Percentiles rank a stretch among this genome's conserved stretches.
Evolutionary conservation across 805 yeast species (phyloP).

Genomic region (Zygotorulaspora florentina): DNA sequence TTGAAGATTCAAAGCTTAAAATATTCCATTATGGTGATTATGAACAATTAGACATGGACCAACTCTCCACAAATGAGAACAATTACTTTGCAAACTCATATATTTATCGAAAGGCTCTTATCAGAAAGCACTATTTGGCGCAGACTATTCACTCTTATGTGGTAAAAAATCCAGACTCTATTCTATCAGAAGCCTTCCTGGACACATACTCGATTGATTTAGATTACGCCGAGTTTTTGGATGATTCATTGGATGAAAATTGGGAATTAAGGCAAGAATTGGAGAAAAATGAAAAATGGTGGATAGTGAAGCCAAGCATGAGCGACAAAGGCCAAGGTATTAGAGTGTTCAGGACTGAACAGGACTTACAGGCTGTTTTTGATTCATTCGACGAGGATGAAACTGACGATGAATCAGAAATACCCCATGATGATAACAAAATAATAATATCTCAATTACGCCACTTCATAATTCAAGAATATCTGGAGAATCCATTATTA

Average conservation of each 20-base stretch:
- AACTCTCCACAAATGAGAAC: constrained; percentile 32
- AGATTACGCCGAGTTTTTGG: constrained; percentile 93
- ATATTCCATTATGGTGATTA: constrained; percentile 83
- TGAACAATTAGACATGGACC: constrained; percentile 80
- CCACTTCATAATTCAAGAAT: constrained; percentile 87
- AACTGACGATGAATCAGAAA: constrained; percentile 42
- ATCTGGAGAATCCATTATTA: constrained; percentile 64
- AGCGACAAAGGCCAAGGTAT: constrained; percentile 97
- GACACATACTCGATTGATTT: constrained; percentile 76
- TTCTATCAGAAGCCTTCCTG: constrained; percentile 60
- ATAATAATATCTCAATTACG: constrained; percentile 82
- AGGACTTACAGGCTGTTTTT: constrained; percentile 77
- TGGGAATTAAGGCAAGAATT: constrained; percentile 83
- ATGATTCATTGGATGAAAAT: constrained; percentile 88
- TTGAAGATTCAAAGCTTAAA: constrained; percentile 23
- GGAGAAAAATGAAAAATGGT: constrained; percentile 55
- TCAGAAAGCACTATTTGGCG: constrained; percentile 85
- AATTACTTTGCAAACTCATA: constrained; percentile 72
- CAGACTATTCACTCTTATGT: constrained; percentile 71
- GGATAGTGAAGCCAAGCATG: constrained; percentile 96
- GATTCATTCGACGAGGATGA: constrained; percentile 79
- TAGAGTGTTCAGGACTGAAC: constrained; percentile 69
- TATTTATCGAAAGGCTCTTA: constrained; percentile 83
- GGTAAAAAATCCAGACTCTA: constrained; percentile 69
- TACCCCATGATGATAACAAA: constrained; percentile 45